Evolutionary conservation across 1,284 basidiomycete species (phyloP), one percentile per base, ranked within the genome.

Genomic region (Sporisorium scitamineum): DNA sequence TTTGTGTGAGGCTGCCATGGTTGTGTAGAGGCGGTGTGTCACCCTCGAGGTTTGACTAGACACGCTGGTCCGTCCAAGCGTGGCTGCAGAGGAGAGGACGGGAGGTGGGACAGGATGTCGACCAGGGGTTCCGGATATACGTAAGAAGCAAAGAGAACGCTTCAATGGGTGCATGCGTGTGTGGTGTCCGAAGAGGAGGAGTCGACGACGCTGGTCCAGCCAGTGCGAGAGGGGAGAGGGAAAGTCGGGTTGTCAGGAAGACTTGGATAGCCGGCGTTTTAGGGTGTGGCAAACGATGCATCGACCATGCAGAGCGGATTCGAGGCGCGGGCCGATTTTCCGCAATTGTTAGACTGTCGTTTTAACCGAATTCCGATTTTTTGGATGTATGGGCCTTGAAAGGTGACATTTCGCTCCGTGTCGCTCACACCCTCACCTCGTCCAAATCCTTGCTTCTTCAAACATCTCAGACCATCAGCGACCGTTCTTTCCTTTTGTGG

Each of bases 101-200:
- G 0, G 32, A 20, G 31, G 24, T 27, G 16, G n/a, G 20, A 29
- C 2, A 18, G 27, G 13, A 7, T 4, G 3, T 11, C 31, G 32
- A 14, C 11, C 18, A 2, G 1, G 18, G 7, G 45, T 20, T 39
- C 11, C 8, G 24, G 32, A 20, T 14, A 11, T 16, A 20, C 24
- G 45, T 24, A 57, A 22, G 39, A 14, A 7, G 44, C 18, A 8
- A 22, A 27, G 3, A 5, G 11, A 22, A 10, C 5, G 24, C 11
- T 11, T 39, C 37, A 57, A 27, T 5, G 45, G 22, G 50, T 47
- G 62, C 68, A 70, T 70, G 29, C 41, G 58, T 41, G n/a, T 31
- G 26, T 18, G 32, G 5, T 0, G n/a, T 16, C 5, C 9, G 34
- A 27, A 41, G 37, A 54, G 29, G 20, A 54, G 22, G 31, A 37